Percentiles rank a stretch among this genome's conserved stretches.
phyloP scores from a whole-genome alignment of 768 basidiomycete species.

The Collybiopsis confluens region DNA sequence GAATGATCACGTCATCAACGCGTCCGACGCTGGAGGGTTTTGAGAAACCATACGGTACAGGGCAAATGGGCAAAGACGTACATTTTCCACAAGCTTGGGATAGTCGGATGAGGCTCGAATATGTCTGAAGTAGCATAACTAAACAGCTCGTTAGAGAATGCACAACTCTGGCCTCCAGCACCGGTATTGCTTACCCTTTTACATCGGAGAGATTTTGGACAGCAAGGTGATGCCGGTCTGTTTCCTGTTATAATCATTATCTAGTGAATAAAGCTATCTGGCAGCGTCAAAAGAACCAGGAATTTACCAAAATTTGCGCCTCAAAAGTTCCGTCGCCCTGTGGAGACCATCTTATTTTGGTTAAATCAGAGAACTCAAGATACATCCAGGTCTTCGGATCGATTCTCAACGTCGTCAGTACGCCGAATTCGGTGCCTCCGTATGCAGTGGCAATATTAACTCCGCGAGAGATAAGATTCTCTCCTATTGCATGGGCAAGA shows the following conservation, averaged over 20 bases:
- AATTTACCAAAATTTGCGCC: slow-evolving; percentile 31
- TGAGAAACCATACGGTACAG: too few species aligned
- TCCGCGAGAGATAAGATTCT: neutral
- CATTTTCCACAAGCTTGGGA: slow-evolving; percentile 37
- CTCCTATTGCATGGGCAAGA: neutral
- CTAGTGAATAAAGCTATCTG: neutral
- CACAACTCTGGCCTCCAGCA: neutral
- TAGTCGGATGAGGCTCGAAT: slow-evolving; percentile 37
- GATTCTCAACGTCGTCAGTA: slow-evolving; percentile 13
- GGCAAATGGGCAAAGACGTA: too few species aligned
- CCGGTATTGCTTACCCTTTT: slow-evolving; percentile 18
- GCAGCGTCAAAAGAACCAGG: neutral
- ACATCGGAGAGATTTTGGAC: slow-evolving; percentile 26
- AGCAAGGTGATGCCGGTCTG: neutral
- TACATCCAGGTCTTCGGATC: slow-evolving; percentile 29
- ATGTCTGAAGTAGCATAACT: slow-evolving; percentile 38
- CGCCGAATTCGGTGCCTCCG: slow-evolving; percentile 27
- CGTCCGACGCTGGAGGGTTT: slow-evolving; percentile 31
- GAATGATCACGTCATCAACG: slow-evolving; percentile 24
- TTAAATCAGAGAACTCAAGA: slow-evolving; percentile 21
- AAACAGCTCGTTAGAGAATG: neutral
- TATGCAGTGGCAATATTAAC: neutral
- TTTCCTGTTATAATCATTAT: neutral
- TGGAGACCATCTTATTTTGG: slow-evolving; percentile 26
- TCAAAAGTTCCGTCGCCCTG: slow-evolving; percentile 35